These are phyloP conservation scores for Salix udensis DNA, from an alignment of 345 rosid genomes.

Conservation along the genomic window DNA sequence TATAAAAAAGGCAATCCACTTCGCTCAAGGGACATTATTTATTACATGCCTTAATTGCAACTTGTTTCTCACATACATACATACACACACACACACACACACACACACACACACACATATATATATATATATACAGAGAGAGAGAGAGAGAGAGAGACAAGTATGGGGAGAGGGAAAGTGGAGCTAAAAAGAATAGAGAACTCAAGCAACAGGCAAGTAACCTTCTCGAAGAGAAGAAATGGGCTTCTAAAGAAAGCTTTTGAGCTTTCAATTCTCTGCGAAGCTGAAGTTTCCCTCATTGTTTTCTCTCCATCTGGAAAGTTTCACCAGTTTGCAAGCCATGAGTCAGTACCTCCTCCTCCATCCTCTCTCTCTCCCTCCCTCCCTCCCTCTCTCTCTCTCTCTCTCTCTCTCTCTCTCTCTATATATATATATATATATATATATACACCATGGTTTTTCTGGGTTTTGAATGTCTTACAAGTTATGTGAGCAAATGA, in stretches of 20 bases:
- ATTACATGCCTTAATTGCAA: too few species aligned
- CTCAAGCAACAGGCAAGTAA: conserved; percentile 54
- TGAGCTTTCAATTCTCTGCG: conserved; percentile 64
- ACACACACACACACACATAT: too few species aligned
- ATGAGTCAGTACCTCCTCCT: conserved; percentile 27
- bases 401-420: too few species aligned
- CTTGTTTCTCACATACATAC: too few species aligned
- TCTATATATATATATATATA: too few species aligned
- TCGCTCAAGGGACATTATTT: too few species aligned
- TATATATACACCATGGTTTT: too few species aligned
- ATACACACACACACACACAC: not conserved
- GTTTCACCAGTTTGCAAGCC: conserved; percentile 48
- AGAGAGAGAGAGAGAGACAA: not conserved
- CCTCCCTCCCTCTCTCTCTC: too few species aligned
- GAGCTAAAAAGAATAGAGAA: conserved; percentile 64
- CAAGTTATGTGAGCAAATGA: not conserved
- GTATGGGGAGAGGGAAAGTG: conserved; percentile 65
- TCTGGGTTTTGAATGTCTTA: not conserved
- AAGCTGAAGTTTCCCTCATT: conserved; percentile 54
- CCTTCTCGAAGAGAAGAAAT: conserved; percentile 60
- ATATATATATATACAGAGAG: not conserved
- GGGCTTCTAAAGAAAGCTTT: conserved; percentile 63
- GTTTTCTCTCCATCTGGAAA: conserved; percentile 56
- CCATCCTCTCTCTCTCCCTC: not conserved
- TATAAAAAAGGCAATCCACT: too few species aligned